These are phyloP conservation scores for Flaveria linearis DNA, from an alignment of 129 eudicot species.

Conservation along the genomic window DNA sequence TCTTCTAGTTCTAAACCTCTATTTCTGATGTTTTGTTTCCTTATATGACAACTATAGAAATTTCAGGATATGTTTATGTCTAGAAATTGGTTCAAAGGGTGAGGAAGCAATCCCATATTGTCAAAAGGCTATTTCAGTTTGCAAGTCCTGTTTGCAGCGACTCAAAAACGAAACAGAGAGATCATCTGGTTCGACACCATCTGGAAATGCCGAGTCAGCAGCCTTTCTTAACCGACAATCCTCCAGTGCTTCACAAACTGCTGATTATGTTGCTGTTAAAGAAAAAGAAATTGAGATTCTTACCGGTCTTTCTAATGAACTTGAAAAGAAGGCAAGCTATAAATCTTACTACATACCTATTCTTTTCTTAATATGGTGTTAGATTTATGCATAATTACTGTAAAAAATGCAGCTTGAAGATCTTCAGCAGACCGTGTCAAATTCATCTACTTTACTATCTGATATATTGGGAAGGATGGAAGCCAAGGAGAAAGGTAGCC, in stretches of 20 bases:
- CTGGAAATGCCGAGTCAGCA: slow-evolving; percentile 38
- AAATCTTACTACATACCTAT: neutral
- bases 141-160: slow-evolving; percentile 81
- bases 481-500: slow-evolving; percentile 66
- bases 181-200: slow-evolving; percentile 32
- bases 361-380: neutral
- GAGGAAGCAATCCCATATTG: slow-evolving; percentile 94
- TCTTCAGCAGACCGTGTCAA: slow-evolving; percentile 74
- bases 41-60: slow-evolving; percentile 60
- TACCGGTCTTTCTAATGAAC: slow-evolving; percentile 66
- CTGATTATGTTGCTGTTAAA: slow-evolving; percentile 52
- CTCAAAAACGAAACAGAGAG: slow-evolving; percentile 57
- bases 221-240: slow-evolving; percentile 44
- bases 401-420: slow-evolving; percentile 81
- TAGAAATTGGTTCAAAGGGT: slow-evolving; percentile 78
- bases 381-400: slow-evolving; percentile 15
- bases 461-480: slow-evolving; percentile 69
- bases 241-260: slow-evolving; percentile 46
- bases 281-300: slow-evolving; percentile 78
- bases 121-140: slow-evolving; percentile 76
- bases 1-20: neutral
- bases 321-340: slow-evolving; percentile 80
- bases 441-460: slow-evolving; percentile 68
- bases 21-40: slow-evolving; percentile 27
- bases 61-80: slow-evolving; percentile 85